Evolutionary conservation across 306 rosid genomes (phyloP).

Genomic region (Abrus precatorius): DNA sequence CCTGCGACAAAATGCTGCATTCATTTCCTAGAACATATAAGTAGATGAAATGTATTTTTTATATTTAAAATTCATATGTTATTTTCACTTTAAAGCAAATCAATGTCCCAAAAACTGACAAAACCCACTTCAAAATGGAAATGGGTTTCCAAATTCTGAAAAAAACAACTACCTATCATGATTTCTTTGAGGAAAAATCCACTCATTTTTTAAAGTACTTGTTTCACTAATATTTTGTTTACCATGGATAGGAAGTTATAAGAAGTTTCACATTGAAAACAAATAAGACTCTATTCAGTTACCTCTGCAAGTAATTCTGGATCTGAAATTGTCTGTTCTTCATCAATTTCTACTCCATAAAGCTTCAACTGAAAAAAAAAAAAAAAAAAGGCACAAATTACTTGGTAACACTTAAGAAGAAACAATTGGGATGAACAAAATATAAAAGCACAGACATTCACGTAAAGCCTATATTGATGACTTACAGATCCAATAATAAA

Average conservation of each 20-base stretch:
- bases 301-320: conserved; percentile 83
- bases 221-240: conserved; percentile 13
- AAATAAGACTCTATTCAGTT: conserved; percentile 41
- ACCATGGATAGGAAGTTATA: conserved; percentile 14
- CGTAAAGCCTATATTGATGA: neutral
- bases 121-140: neutral
- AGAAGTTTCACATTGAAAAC: neutral
- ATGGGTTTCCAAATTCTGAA: neutral
- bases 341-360: conserved; percentile 79
- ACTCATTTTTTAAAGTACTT: neutral
- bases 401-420: conserved; percentile 21
- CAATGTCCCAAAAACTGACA: neutral
- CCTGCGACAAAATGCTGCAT: conserved; percentile 11
- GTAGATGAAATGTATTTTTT: neutral
- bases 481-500: conserved; percentile 23
- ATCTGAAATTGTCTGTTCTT: conserved; percentile 88
- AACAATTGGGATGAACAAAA: conserved; percentile 23
- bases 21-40: neutral
- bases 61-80: conserved; percentile 11
- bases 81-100: conserved; percentile 23
- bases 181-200: neutral
- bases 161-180: conserved; percentile 17
- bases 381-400: conserved; percentile 37
- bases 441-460: conserved; percentile 15
- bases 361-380: conserved; percentile 68